Conservation (phyloP, 2,329 filamentous ascomycete genomes). For the Xylariomycetidae sp. region DNA sequence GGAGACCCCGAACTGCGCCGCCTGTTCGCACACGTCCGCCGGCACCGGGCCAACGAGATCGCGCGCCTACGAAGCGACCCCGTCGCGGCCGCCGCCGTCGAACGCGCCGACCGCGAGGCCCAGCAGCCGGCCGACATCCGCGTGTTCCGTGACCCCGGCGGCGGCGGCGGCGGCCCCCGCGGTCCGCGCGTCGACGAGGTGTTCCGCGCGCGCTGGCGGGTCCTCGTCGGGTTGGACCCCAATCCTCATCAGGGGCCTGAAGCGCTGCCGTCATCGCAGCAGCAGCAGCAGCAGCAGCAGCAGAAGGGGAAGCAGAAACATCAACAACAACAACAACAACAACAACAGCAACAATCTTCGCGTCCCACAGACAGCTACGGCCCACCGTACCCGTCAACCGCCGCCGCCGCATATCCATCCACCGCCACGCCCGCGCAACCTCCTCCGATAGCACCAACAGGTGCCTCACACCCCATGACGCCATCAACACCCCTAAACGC, state of each 20-base stretch:
- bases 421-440: too few relatives aligned
- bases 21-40: not conserved
- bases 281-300: not conserved
- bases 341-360: not conserved
- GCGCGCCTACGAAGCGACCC: conserved; percentile 1
- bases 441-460: too few relatives aligned
- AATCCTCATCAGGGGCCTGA: not conserved
- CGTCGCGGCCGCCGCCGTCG: not conserved
- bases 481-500: too few relatives aligned
- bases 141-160: not conserved
- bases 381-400: not conserved
- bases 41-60: not conserved
- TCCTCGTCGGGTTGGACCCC: not conserved
- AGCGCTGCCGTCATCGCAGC: not conserved
- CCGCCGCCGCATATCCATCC: too few relatives aligned
- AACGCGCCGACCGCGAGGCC: not conserved
- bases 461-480: too few relatives aligned
- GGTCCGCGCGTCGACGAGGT: too few relatives aligned
- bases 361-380: not conserved
- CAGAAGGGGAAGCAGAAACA: not conserved
- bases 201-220: not conserved
- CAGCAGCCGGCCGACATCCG: not conserved
- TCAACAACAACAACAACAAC: not conserved
- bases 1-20: not conserved
- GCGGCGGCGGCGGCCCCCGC: not conserved